Evolutionary conservation across 306 rosid species (phyloP).

Genomic region (Inga leiocalycina): DNA sequence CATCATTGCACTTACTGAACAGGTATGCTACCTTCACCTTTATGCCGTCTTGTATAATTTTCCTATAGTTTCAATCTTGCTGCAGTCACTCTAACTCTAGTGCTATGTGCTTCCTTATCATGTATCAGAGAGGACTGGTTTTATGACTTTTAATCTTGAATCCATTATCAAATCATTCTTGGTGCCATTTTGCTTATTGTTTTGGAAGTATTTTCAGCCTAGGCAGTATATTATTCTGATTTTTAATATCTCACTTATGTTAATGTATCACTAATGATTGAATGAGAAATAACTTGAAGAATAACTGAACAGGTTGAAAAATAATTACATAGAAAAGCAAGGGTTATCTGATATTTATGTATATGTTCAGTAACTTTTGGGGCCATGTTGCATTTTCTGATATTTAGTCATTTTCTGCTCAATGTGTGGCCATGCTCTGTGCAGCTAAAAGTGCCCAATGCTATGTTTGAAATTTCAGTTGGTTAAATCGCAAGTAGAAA

Average conservation of each 20-base stretch:
- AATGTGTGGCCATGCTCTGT: background rate
- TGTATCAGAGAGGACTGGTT: slow-evolving; percentile 12
- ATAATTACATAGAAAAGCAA: slow-evolving; percentile 3
- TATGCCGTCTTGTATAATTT: slow-evolving; percentile 17
- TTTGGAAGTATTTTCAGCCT: background rate
- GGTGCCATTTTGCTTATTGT: slow-evolving; percentile 3
- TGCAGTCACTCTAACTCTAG: slow-evolving; percentile 4
- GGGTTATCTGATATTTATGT: background rate
- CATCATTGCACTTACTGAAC: slow-evolving; percentile 89
- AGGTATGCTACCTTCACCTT: slow-evolving; percentile 51
- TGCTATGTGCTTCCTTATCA: slow-evolving; percentile 1
- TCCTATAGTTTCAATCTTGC: slow-evolving; percentile 7
- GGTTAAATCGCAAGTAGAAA: background rate
- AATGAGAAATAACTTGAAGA: background rate
- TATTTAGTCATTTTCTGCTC: background rate
- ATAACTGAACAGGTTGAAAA: background rate
- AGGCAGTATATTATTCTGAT: slow-evolving; percentile 4
- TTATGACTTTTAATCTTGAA: background rate
- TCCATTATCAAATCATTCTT: slow-evolving; percentile 9
- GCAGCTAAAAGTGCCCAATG: background rate
- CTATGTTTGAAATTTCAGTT: background rate
- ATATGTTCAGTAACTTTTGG: background rate
- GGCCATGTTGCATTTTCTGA: background rate
- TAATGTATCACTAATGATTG: background rate
- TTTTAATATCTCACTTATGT: background rate